Evolutionary conservation across 495 filamentous ascomycete species (phyloP), one percentile per base, ranked within the genome.

Genomic region (Aspergillus indologenus): DNA sequence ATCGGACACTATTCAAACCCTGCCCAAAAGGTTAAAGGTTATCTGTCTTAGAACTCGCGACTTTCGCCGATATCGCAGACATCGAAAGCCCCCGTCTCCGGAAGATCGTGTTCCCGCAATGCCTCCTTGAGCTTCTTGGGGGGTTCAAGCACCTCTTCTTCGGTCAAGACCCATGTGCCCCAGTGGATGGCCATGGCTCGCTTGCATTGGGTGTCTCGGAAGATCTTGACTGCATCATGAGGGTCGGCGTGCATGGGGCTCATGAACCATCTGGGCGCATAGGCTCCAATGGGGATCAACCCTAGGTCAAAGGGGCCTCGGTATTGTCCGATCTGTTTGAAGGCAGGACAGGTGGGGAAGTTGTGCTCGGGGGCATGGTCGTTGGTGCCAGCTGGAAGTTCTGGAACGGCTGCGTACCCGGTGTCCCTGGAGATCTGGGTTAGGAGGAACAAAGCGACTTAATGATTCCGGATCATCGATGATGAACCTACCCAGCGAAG

Each of bases 241-340:
- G 94, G 94, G 72, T 96, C 89, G 8, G 89, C 90, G 71, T 98
- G 94, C 80, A 95, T 87, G 43, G 85, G 73, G 55, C 85, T 89
- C 77, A 88, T 87, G 40, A 92, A 70, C 67, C 78, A 84, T 47
- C 93, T 82, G 9, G 94, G 94, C 61, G 81, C 73, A 68, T 98
- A 98, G 20, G 94, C 94, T 23, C 93, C 94, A 60, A 98, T 96
- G 22, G 94, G 94, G 57, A 98, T 95, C 63, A 98, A 65, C 2
- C 94, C 94, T 22, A 98, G 83, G 72, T 98, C 92, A 67, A 98
- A 96, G 5, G 89, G 88, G 1, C 94, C 94, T 17, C 90, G 82
- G 53, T 83, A 82, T 44, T 88, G 76, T 53, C 94, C 94, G 51
- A 97, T 88, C 69, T 96, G 79, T 58, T 85, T 84, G 74, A 98